Evolutionary conservation across 495 filamentous ascomycete species (phyloP).

Genomic region (Xylaria bambusicola): DNA sequence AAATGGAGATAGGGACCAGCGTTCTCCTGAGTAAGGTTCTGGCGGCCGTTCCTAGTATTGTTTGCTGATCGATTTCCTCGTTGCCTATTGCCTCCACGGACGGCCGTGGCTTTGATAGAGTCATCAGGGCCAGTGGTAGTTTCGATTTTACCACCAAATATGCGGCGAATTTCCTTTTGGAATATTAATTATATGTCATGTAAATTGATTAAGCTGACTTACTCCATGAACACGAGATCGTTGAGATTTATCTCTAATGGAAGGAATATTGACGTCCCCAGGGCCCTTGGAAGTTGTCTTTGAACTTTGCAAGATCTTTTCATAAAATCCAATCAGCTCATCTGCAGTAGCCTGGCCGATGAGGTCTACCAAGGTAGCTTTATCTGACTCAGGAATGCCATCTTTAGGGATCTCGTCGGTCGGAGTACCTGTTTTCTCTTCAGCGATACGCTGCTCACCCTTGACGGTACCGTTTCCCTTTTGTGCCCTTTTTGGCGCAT

Average conservation of each 20-base stretch:
- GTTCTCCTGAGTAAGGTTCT: constrained; percentile 19
- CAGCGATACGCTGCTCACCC: background rate
- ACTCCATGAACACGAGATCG: constrained; percentile 45
- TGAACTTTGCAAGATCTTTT: constrained; percentile 22
- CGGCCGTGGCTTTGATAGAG: constrained; percentile 39
- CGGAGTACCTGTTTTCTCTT: constrained; percentile 7
- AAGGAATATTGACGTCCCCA: constrained; percentile 29
- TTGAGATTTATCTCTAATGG: constrained; percentile 40
- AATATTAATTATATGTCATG: constrained; percentile 15
- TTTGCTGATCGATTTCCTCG: constrained; percentile 41
- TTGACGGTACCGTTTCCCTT: background rate
- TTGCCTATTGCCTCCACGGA: constrained; percentile 32
- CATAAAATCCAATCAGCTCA: constrained; percentile 37
- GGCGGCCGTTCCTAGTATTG: constrained; percentile 30
- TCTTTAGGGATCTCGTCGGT: constrained; percentile 10
- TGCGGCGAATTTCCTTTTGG: constrained; percentile 47
- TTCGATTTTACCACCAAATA: constrained; percentile 41
- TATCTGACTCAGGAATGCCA: constrained; percentile 8
- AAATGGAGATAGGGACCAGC: constrained; percentile 88
- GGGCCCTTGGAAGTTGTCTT: constrained; percentile 27
- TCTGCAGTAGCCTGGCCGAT: constrained; percentile 34
- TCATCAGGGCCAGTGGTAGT: constrained; percentile 31
- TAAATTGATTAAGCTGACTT: constrained; percentile 9
- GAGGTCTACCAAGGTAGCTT: constrained; percentile 25
- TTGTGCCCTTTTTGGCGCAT: background rate